A percentile compares a stretch with the other conserved stretches of the same genome.
These are phyloP conservation scores for Dichomitus squalens DNA, from an alignment of 1,284 basidiomycete genomes.

Conservation along the genomic window DNA sequence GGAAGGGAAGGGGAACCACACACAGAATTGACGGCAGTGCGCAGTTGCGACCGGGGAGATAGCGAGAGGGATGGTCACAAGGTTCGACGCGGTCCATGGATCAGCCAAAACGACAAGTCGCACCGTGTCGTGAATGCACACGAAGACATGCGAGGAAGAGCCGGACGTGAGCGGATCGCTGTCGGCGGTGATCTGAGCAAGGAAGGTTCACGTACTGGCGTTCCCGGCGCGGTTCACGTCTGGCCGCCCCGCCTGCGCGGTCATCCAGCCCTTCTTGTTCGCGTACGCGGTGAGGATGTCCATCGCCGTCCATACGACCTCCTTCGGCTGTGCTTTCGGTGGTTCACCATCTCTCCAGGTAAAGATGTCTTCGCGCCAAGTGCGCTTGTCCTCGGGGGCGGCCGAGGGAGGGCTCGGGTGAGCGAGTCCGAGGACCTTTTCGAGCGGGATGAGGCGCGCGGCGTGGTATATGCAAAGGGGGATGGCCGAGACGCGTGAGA, in stretches of 20 bases:
- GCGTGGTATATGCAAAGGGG: conserved; percentile 76
- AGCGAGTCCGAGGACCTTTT: conserved; percentile 64
- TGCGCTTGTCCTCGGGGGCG: conserved; percentile 62
- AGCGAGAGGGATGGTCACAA: no score
- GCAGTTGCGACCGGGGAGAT: background rate
- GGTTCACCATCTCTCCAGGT: conserved; percentile 4
- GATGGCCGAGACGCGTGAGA: conserved; percentile 83
- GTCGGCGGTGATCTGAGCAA: background rate
- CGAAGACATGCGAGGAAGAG: background rate
- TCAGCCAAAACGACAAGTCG: background rate
- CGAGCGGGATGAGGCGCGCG: conserved; percentile 74
- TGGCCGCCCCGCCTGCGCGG: conserved; percentile 86
- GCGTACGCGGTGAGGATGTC: conserved; percentile 82
- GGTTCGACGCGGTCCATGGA: background rate
- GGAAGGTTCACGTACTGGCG: conserved; percentile 59
- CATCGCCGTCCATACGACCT: conserved; percentile 71
- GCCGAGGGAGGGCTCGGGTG: conserved; percentile 47
- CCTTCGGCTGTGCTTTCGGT: conserved; percentile 20
- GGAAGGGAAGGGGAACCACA: background rate
- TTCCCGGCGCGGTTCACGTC: conserved; percentile 90
- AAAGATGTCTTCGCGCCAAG: conserved; percentile 58
- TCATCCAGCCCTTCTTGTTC: conserved; percentile 77
- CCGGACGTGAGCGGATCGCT: background rate
- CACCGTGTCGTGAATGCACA: background rate
- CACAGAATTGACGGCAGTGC: background rate